Evolutionary conservation across 2,329 filamentous ascomycete species (phyloP).

Genomic region (Aspergillus thermomutatus): DNA sequence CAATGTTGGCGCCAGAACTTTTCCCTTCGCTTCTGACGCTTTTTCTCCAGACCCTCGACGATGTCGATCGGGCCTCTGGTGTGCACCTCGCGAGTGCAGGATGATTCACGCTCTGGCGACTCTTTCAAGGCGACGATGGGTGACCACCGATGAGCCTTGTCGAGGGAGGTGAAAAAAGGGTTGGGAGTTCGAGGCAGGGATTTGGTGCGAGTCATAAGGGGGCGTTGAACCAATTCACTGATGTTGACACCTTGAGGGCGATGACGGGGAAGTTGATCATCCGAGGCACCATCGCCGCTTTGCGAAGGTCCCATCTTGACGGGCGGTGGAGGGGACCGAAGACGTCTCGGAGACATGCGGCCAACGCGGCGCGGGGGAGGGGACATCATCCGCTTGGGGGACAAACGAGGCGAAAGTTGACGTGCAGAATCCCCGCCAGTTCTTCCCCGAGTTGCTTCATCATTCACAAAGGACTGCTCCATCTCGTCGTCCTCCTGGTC

Average conservation of each 20-base stretch:
- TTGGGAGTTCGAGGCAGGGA: constrained; percentile 79
- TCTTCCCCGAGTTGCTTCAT: constrained; percentile 48
- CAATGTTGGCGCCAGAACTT: constrained; percentile 89
- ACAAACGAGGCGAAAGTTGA: constrained; percentile 54
- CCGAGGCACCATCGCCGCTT: constrained; percentile 39
- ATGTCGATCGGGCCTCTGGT: constrained; percentile 95
- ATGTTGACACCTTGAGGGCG: constrained; percentile 51
- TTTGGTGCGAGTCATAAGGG: constrained; percentile 72
- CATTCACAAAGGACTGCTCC: constrained; percentile 45
- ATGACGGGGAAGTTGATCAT: constrained; percentile 40
- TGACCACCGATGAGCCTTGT: constrained; percentile 28
- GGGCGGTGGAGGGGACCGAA: constrained; percentile 68
- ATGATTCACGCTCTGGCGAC: constrained; percentile 32
- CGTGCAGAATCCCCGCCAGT: constrained; percentile 45
- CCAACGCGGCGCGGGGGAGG: constrained; percentile 50
- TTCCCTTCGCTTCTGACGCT: constrained; percentile 86
- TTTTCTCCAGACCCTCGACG: constrained; percentile 91
- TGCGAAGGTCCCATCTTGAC: constrained; percentile 48
- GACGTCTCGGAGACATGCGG: constrained; percentile 60
- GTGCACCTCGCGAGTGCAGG: constrained; percentile 55
- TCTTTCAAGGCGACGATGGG: constrained; percentile 34
- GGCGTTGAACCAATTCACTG: constrained; percentile 58
- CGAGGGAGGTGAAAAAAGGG: constrained; percentile 54
- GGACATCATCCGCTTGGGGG: constrained; percentile 62
- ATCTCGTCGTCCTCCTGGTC: constrained; percentile 64